These are phyloP conservation scores for Tubosaeta sp. DNA, from an alignment of 768 basidiomycete genomes.

Conservation along the genomic window DNA sequence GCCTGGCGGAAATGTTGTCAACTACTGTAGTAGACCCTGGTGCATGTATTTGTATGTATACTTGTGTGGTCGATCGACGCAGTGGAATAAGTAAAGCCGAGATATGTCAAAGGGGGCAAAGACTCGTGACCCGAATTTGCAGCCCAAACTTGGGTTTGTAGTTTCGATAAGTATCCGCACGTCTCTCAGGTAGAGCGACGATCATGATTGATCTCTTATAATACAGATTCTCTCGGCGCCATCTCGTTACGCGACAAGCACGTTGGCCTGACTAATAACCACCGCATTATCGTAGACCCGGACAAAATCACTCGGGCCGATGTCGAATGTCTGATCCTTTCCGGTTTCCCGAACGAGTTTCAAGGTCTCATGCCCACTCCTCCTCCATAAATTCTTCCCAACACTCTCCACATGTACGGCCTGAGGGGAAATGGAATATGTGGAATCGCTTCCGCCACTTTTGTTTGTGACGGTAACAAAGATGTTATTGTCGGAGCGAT, in stretches of 20 bases:
- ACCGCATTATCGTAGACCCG: conserved; percentile 10
- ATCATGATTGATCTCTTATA: background rate
- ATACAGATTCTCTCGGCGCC: background rate
- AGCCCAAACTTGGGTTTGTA: too few relatives aligned
- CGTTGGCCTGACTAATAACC: conserved; percentile 9
- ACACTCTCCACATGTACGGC: background rate
- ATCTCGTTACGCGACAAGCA: background rate
- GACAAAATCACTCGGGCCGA: conserved; percentile 14
- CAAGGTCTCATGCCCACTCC: conserved; percentile 8
- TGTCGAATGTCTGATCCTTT: conserved; percentile 7
- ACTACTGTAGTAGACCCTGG: too few relatives aligned
- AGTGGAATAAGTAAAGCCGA: too few relatives aligned
- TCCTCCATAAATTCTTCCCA: conserved; percentile 7
- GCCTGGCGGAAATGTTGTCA: too few relatives aligned
- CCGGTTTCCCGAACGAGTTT: conserved; percentile 3
- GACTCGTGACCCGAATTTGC: too few relatives aligned
- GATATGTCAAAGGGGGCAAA: too few relatives aligned
- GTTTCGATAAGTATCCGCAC: too few relatives aligned
- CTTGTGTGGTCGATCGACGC: too few relatives aligned
- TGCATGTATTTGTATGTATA: too few relatives aligned
- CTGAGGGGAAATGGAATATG: conserved; percentile 1
- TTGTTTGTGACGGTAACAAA: conserved; percentile 7
- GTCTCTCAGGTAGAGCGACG: too few relatives aligned
- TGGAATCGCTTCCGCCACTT: background rate
- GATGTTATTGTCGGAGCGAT: background rate